phyloP scores from a whole-genome alignment of 2,329 filamentous ascomycete genomes.

The Aspergillus quadrilineatus region DNA sequence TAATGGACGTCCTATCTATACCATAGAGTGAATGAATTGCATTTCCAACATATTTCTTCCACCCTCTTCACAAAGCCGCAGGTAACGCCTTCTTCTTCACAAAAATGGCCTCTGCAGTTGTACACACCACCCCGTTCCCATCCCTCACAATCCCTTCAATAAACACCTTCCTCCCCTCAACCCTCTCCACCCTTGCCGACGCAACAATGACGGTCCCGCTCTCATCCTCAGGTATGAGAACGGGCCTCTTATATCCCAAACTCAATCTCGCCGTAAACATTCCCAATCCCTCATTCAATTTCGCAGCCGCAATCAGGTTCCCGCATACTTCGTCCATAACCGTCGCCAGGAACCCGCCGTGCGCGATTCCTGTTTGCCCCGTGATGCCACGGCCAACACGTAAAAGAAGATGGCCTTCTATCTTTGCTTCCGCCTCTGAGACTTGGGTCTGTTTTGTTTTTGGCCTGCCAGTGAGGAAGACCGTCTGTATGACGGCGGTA shows the following conservation, averaged over 20 bases:
- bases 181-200: slow-evolving; percentile 3
- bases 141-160: slow-evolving; percentile 2
- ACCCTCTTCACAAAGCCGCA: not conserved
- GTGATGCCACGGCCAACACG: slow-evolving; percentile 5
- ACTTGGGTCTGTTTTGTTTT: not conserved
- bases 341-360: slow-evolving; percentile 14
- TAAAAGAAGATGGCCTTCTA: slow-evolving; percentile 8
- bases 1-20: slow-evolving; percentile 15
- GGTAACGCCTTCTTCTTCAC: not conserved
- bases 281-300: slow-evolving; percentile 7
- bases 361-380: slow-evolving; percentile 7
- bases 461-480: not conserved
- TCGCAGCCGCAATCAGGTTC: not conserved
- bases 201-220: slow-evolving; percentile 5
- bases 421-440: not conserved
- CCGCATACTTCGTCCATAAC: slow-evolving; percentile 12
- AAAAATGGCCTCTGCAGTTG: slow-evolving; percentile 7
- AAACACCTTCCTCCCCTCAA: slow-evolving; percentile 15
- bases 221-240: not conserved
- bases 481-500: not conserved
- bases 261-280: slow-evolving; percentile 10
- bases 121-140: not conserved
- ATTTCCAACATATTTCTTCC: not conserved
- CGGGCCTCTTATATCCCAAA: slow-evolving; percentile 4
- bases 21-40: slow-evolving; percentile 11